These are phyloP conservation scores for Chlamydomonas sp. DNA, from an alignment of 139 green algal species.

Conservation along the genomic window DNA sequence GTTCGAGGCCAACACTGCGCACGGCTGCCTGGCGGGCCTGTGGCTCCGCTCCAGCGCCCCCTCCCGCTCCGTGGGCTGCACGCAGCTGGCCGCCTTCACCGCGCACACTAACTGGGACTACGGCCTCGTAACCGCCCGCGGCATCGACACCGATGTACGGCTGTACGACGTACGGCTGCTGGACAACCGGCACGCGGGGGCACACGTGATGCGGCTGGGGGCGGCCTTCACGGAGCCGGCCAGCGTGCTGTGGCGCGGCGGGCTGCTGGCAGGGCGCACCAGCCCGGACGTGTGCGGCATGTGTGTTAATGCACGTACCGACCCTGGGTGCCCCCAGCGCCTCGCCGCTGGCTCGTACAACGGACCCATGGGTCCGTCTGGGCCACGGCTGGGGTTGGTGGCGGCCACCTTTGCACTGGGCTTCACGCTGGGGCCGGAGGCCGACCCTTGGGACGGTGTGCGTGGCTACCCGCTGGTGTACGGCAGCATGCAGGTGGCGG, in stretches of 20 bases:
- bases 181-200: slow-evolving; percentile 54
- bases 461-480: slow-evolving; percentile 51
- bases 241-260: slow-evolving; percentile 26
- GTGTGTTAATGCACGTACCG: slow-evolving; percentile 3
- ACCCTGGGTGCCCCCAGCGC: slow-evolving; percentile 52
- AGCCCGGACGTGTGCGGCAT: slow-evolving; percentile 36
- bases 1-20: slow-evolving; percentile 42
- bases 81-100: slow-evolving; percentile 42
- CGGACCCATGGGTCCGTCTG: neutral
- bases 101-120: slow-evolving; percentile 68
- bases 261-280: slow-evolving; percentile 16
- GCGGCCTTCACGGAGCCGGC: slow-evolving; percentile 8
- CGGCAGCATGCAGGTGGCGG: slow-evolving; percentile 34
- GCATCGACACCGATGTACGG: slow-evolving; percentile 45
- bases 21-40: slow-evolving; percentile 44
- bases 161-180: slow-evolving; percentile 39
- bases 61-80: slow-evolving; percentile 34
- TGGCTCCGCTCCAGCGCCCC: slow-evolving; percentile 19
- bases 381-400: slow-evolving; percentile 30
- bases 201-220: slow-evolving; percentile 40
- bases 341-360: slow-evolving; percentile 52
- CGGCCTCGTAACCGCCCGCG: slow-evolving; percentile 57
- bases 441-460: slow-evolving; percentile 48
- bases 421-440: slow-evolving; percentile 56
- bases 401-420: slow-evolving; percentile 46